phyloP scores from a whole-genome alignment of 2,329 filamentous ascomycete species.

The Magnaporthiopsis rhizophila region DNA sequence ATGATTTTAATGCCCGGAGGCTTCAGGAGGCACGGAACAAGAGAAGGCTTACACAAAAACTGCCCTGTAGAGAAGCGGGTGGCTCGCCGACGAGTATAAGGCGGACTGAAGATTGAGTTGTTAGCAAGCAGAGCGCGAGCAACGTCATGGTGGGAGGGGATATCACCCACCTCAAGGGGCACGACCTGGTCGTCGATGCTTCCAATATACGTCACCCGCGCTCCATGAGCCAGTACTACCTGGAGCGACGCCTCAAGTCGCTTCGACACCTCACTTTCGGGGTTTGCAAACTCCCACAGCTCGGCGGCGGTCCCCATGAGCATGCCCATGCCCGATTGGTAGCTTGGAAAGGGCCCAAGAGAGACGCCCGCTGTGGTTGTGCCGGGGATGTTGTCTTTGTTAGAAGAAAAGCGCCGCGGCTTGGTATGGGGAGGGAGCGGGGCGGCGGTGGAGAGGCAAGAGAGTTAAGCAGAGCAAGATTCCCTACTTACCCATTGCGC shows the following conservation, averaged over 20 bases:
- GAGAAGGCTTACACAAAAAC: slow-evolving; percentile 53
- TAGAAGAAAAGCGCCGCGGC: slow-evolving; percentile 6
- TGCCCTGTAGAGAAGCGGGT: slow-evolving; percentile 92
- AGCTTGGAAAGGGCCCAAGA: slow-evolving; percentile 85
- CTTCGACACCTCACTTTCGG: slow-evolving; percentile 72
- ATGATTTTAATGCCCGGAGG: too few relatives aligned
- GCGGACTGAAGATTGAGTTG: slow-evolving; percentile 51
- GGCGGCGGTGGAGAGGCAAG: too few relatives aligned
- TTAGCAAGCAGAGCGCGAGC: slow-evolving; percentile 15
- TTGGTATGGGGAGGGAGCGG: background rate
- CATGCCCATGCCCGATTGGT: slow-evolving; percentile 77
- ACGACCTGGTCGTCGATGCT: slow-evolving; percentile 97
- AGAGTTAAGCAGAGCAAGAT: too few relatives aligned
- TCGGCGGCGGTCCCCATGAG: slow-evolving; percentile 89
- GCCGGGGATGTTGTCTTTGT: background rate
- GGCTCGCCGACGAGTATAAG: slow-evolving; percentile 73
- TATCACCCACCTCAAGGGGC: slow-evolving; percentile 63
- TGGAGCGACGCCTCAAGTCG: slow-evolving; percentile 72
- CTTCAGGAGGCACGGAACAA: too few relatives aligned
- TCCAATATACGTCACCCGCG: slow-evolving; percentile 78
- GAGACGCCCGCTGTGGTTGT: slow-evolving; percentile 67
- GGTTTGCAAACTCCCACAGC: slow-evolving; percentile 85
- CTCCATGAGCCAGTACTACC: slow-evolving; percentile 67
- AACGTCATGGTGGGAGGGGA: background rate
- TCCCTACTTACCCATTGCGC: slow-evolving; percentile 53